Percentiles rank a stretch among this genome's conserved stretches.
These are phyloP conservation scores for Coniochaeta prunicola DNA, from an alignment of 2,329 filamentous ascomycete genomes.

Conservation along the genomic window DNA sequence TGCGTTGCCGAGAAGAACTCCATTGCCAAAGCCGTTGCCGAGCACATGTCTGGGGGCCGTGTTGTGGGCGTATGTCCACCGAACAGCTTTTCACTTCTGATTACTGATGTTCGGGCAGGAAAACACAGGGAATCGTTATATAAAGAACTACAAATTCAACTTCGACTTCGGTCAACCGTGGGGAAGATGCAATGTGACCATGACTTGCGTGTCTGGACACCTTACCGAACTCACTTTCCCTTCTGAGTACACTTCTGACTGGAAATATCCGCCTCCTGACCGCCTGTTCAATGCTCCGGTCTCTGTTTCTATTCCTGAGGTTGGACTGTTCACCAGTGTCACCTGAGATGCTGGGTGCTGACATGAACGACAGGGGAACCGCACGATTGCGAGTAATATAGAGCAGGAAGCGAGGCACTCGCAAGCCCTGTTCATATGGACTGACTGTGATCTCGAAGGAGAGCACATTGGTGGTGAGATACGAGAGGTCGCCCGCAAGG, in stretches of 20 bases:
- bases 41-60: constrained; percentile 74
- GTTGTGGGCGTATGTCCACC: constrained; percentile 56
- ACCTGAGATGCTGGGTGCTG: constrained; percentile 4
- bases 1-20: constrained; percentile 69
- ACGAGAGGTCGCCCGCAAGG: constrained; percentile 67
- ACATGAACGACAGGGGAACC: constrained; percentile 57
- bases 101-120: constrained; percentile 36
- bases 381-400: constrained; percentile 78
- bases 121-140: constrained; percentile 64
- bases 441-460: constrained; percentile 95
- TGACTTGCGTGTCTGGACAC: constrained; percentile 91
- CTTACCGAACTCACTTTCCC: constrained; percentile 76
- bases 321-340: constrained; percentile 24
- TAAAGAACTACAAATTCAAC: constrained; percentile 91
- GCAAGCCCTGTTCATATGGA: constrained; percentile 90
- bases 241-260: constrained; percentile 61
- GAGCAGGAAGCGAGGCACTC: constrained; percentile 65
- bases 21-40: constrained; percentile 89
- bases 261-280: constrained; percentile 73
- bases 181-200: constrained; percentile 78
- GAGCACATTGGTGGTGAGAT: constrained; percentile 95
- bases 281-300: constrained; percentile 78
- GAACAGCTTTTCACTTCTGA: constrained; percentile 3
- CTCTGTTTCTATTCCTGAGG: constrained; percentile 57
- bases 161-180: constrained; percentile 79